Base-by-base conservation (phyloP, 257 asterid species). In the Salvia rosmarinus region DNA sequence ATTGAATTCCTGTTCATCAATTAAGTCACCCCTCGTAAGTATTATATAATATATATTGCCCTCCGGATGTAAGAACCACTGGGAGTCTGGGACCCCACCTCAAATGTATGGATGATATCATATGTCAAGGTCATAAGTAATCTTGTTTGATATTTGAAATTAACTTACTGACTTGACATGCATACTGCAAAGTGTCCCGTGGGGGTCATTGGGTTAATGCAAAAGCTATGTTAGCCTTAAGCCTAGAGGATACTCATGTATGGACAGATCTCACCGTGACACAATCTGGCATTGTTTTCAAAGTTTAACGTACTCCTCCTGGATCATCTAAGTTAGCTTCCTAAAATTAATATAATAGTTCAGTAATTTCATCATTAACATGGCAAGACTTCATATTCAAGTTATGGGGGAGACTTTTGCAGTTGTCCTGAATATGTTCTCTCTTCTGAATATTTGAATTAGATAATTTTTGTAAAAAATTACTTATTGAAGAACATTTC, bases 1-100 rank as follows among this genome's bases (percentile, higher is more conserved):
- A 62, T 71, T 89, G 56, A 90, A 88, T 78, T 83, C 96, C 23
- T 81, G 44, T 84, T 86, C 97, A 67, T 75, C 88, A 69, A 88
- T 94, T 67, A 91, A 81, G 71, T 85, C 96, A 34, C 93, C 96
- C 67, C 91, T 94, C 74, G 99, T 91, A 78, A 89, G 96, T 81
- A 77, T 61, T 75, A 32, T 6, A n/a, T 32, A 4, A 4, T 32
- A 37, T 59, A 5, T 66, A 68, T 25, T 42, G 13, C 39, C 34
- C 50, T 51, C 52, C 0, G 68, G 23, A 9, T 37, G 11, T 17
- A 42, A 37, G 67, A 12, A 19, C 68, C 37, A 21, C 49, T 42
- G 23, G 12, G 43, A 40, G 12, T 10, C 21, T 64, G 39, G 12
- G 17, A 21, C 20, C 37, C 21, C 35, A 12, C 37, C 35, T 13